Percentiles rank a stretch among this genome's conserved stretches.
Conservation (phyloP, 495 filamentous ascomycete species). For the Cudoniella acicularis region DNA sequence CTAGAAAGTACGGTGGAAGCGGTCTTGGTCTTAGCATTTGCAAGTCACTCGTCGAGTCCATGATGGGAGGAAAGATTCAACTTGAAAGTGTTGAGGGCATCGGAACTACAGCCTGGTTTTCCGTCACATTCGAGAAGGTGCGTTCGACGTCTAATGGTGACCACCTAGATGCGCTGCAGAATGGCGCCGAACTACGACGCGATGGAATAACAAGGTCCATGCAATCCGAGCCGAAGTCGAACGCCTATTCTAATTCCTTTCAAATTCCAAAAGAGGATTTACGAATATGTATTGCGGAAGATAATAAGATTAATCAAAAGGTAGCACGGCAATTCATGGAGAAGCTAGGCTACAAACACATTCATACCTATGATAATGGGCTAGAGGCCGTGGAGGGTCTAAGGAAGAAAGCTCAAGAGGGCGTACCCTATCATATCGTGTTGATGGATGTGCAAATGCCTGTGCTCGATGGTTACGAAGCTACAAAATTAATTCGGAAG, state of each 20-base stretch:
- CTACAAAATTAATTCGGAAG: slow-evolving; percentile 72
- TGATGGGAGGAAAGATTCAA: slow-evolving; percentile 79
- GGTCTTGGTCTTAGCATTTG: slow-evolving; percentile 90
- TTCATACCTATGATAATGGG: slow-evolving; percentile 81
- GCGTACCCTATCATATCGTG: slow-evolving; percentile 72
- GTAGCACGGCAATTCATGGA: slow-evolving; percentile 88
- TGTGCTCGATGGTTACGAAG: slow-evolving; percentile 88
- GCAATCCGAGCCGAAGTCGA: slow-evolving; percentile 19
- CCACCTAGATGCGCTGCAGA: slow-evolving; percentile 25
- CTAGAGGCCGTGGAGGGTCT: slow-evolving; percentile 82
- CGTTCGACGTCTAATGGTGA: slow-evolving; percentile 48
- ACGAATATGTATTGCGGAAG: slow-evolving; percentile 84
- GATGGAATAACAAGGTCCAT: background rate
- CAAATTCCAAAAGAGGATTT: slow-evolving; percentile 71
- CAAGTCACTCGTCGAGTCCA: slow-evolving; percentile 90
- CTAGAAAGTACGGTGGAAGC: slow-evolving; percentile 84
- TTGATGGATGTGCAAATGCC: slow-evolving; percentile 98
- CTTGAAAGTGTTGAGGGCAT: slow-evolving; percentile 70
- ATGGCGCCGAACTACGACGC: slow-evolving; percentile 22
- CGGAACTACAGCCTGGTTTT: slow-evolving; percentile 85
- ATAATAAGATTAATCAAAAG: slow-evolving; percentile 88
- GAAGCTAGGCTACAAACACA: slow-evolving; percentile 73
- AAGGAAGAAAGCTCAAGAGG: slow-evolving; percentile 61
- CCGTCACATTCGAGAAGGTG: slow-evolving; percentile 76
- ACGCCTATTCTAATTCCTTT: slow-evolving; percentile 46